These are phyloP conservation scores for Dothideomycetes sp. DNA, from an alignment of 2,329 filamentous ascomycete species.

Conservation along the genomic window DNA sequence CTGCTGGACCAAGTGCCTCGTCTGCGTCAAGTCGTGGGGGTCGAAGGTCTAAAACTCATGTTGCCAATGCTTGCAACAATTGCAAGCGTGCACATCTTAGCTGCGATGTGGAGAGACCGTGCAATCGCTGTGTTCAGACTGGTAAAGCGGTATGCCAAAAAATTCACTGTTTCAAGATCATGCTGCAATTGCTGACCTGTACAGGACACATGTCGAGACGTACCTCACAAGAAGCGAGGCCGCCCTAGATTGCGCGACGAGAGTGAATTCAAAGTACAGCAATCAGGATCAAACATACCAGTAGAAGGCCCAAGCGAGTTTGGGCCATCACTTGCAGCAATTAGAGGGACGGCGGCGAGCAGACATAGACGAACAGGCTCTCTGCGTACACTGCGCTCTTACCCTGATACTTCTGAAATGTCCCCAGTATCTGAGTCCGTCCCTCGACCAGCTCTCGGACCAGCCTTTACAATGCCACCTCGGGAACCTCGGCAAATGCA, in stretches of 20 bases:
- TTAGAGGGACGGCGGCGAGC: constrained; percentile 15
- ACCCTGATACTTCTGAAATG: background rate
- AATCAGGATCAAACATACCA: background rate
- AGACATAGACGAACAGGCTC: constrained; percentile 21
- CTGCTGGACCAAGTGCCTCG: constrained; percentile 6
- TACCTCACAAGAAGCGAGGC: constrained; percentile 77
- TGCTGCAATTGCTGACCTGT: constrained; percentile 8
- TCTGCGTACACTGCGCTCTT: constrained; percentile 20
- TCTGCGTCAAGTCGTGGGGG: constrained; percentile 11
- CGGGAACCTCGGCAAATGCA: constrained; percentile 1
- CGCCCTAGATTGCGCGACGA: constrained; percentile 68
- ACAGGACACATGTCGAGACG: constrained; percentile 68
- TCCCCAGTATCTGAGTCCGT: background rate
- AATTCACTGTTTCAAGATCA: constrained; percentile 3
- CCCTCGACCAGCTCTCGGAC: background rate
- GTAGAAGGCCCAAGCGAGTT: background rate
- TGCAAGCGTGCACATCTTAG: constrained; percentile 74
- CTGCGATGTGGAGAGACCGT: constrained; percentile 59
- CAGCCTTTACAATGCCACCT: too few species aligned
- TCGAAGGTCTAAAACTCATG: constrained; percentile 47
- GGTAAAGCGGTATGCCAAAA: constrained; percentile 50
- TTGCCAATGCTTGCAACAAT: constrained; percentile 74
- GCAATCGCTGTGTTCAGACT: constrained; percentile 64
- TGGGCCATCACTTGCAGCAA: background rate
- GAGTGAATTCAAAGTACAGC: constrained; percentile 8